Evolutionary conservation across 306 rosid genomes (phyloP), one percentile per base, ranked within the genome.

Genomic region (Hippophae rhamnoides): DNA sequence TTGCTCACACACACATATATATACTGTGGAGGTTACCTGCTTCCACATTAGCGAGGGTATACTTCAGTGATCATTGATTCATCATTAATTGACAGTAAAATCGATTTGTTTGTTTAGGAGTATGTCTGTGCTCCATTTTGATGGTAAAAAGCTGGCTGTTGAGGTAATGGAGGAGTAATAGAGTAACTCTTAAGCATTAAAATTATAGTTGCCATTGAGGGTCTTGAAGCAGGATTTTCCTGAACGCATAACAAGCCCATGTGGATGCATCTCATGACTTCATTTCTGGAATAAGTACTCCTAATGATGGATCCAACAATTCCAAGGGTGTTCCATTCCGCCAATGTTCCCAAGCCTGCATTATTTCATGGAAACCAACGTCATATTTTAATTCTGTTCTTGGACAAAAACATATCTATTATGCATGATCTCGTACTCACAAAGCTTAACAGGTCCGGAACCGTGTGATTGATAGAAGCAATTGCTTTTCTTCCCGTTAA

Each of bases 241-340:
- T 61, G 65, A 41, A 59, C 63, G 46, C 63, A 59, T 10, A 59
- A 41, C 27, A 57, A 57, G 1, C 61, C 61, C 27, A 57, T 45
- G 2, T 60, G 63, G 51, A 60, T 60, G 54, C 65, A 61, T 48
- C 56, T 47, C 12, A 61, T 61, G 7, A 38, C 56, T 61, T 61
- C 56, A 61, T 47, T 61, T 27, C 43, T 13, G 3, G 56, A 12
- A 38, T 8, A 47, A 4, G 65, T 6, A 31, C 4, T 14, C 56
- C 49, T 8, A 61, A 7, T 10, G 46, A 8, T 8, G 46, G 65
- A 49, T 61, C 53, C 48, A 64, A 18, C 41, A 54, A 12, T 23
- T 52, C 52, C 42, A 64, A 53, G 5, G 52, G 52, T 1, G 43
- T 42, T n/a, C 58, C 60, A 13, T 27, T 25, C 31, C 7, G 53